Evolutionary conservation across 371 early-diverging fungal genomes (phyloP), one percentile per base, ranked within the genome.

Genomic region (Mucor lusitanicus): DNA sequence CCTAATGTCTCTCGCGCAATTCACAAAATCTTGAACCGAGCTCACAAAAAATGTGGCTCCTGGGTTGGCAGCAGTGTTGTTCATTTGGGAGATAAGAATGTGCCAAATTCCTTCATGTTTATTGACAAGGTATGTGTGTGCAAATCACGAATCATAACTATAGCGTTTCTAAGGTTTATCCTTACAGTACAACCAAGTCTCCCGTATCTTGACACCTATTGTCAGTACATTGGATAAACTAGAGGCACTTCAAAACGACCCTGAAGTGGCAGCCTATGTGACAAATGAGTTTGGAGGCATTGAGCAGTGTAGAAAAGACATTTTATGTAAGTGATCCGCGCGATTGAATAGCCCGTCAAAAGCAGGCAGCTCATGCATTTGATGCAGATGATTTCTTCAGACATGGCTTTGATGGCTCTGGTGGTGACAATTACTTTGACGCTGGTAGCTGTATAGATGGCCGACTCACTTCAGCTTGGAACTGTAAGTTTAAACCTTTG

Each of bases 381-480:
- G 63, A 25, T 42, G 3, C 57, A 75, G 87, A 87, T 11, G 98
- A 98, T 78, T 97, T 98, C 69, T 98, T 98, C 89, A 85, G 92
- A 27, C 90, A 87, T 71, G 99, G 93, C 0, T 98, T 98, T 81
- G 96, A 98, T 78, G 99, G 99, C 1, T 94, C 95, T 23, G 99
- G 99, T 9, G 95, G 92, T 0, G 95, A 95, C 73, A 96, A 95
- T 75, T 97, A 93, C 69, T 96, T 92, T 79, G 92, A 95, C 69
- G 98, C 98, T 13, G 98, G 98, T 28, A 80, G 90, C 46, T 98
- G 99, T 77, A 97, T 98, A 77, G 99, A 98, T 67, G 99, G 98
- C 37, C 86, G 99, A 48, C 78, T 98, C 67, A 98, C 98, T 1
- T 91, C 91, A 33, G 94, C 95, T 15, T 95, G 97, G 98, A 97